These are phyloP conservation scores for Populus trichocarpa DNA, from an alignment of 441 rosid species.

Conservation along the genomic window DNA sequence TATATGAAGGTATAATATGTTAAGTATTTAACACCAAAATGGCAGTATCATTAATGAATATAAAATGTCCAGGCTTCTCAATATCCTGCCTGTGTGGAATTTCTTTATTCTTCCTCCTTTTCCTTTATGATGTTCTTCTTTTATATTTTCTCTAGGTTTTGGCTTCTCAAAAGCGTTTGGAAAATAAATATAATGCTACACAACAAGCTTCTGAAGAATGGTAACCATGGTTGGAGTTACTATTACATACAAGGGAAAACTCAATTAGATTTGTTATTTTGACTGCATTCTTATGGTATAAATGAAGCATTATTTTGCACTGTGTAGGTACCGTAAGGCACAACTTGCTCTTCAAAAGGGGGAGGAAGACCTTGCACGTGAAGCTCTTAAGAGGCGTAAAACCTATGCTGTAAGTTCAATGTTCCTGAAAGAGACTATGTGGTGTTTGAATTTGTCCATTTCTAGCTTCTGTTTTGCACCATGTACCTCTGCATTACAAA, in stretches of 20 bases:
- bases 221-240: conserved; percentile 29
- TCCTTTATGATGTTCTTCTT: neutral
- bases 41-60: neutral
- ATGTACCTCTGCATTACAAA: neutral
- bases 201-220: conserved; percentile 90
- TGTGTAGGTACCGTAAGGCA: conserved; percentile 88
- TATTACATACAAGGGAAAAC: neutral
- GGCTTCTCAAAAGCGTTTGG: conserved; percentile 93
- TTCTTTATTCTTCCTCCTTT: conserved; percentile 1
- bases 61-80: neutral
- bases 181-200: conserved; percentile 87
- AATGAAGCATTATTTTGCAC: neutral
- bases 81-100: neutral
- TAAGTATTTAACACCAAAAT: neutral
- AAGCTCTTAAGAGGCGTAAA: conserved; percentile 94
- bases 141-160: conserved; percentile 50
- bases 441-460: neutral
- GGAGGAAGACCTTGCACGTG: conserved; percentile 99
- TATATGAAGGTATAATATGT: neutral
- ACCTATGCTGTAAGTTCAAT: conserved; percentile 69
- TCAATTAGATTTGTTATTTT: neutral
- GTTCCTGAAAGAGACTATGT: neutral
- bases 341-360: conserved; percentile 97
- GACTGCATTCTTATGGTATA: neutral
- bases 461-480: neutral